Conservation (phyloP, 73 alveolate genomes). For the Paraurostyla sp. region DNA sequence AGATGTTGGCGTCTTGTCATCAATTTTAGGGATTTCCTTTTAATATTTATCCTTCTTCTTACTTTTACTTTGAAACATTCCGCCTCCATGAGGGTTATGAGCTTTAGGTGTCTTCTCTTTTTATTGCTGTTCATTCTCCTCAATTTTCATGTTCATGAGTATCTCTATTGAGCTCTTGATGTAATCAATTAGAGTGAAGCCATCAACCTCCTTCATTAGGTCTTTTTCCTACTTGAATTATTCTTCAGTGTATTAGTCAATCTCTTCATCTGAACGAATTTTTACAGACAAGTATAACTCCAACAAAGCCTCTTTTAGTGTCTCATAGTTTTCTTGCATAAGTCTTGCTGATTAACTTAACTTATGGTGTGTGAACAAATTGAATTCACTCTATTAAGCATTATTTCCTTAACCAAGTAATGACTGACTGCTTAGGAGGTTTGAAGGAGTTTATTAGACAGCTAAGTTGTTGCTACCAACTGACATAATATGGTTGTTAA, state of each 20-base stretch:
- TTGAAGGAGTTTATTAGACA: background rate
- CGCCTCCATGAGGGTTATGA: no score
- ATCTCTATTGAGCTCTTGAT: constrained; percentile 63
- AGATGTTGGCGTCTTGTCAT: constrained; percentile 35
- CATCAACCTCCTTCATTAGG: constrained; percentile 54
- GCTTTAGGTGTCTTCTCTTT: no score
- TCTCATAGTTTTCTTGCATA: constrained; percentile 10
- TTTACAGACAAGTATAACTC: constrained; percentile 59
- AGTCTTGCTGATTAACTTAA: background rate
- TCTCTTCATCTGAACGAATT: constrained; percentile 59
- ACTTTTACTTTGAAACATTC: background rate
- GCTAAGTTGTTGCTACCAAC: background rate
- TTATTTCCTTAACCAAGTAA: background rate
- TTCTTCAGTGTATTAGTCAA: constrained; percentile 49
- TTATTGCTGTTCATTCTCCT: constrained; percentile 48
- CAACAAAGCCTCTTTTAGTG: constrained; percentile 49
- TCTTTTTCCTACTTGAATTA: constrained; percentile 49
- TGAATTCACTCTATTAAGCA: background rate
- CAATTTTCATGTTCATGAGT: constrained; percentile 68
- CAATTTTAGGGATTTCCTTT: constrained; percentile 32
- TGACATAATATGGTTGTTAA: background rate
- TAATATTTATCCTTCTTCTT: background rate
- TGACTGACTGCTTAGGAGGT: background rate
- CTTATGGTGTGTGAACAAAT: constrained; percentile 53
- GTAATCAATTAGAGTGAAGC: constrained; percentile 61